Evolutionary conservation across 2,329 filamentous ascomycete genomes (phyloP), one percentile per base, ranked within the genome.

Genomic region (Daldinia sp.): DNA sequence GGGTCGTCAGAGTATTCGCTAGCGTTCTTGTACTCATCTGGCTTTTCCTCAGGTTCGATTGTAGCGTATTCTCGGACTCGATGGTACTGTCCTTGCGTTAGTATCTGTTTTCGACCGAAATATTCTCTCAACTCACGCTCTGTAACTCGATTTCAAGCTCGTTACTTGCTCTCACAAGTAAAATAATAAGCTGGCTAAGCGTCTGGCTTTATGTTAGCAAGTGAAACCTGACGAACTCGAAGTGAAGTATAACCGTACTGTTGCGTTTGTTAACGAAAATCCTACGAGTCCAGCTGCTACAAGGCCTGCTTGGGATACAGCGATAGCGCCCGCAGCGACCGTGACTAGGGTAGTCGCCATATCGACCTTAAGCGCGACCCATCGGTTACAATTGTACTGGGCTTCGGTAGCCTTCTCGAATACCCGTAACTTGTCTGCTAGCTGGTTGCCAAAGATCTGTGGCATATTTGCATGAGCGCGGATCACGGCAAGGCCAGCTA

Each of bases 131-230:
- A 77, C 81, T 70, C 68, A 83, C 81, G 50, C 82, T 83, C 69
- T 86, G 84, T 68, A 86, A 77, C 70, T 86, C 83, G 0, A 86
- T 79, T 69, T 86, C 84, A 10, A 86, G 76, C 63, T 86, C 82
- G 61, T 87, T 87, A 77, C 84, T 82, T 11, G 78, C 75, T 23
- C 84, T 79, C 7, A 87, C 83, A 32, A 87, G 70, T 25, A 78
- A 72, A 21, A 87, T 68, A 39, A 86, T 86, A 0, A 81, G 81
- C 60, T 80, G 75, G 48, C 82, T 85, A 17, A 86, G 73, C 0
- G 81, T 75, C 73, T 75, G 25, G 8, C n/a, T 10, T 27, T 11
- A 7, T 7, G 27, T 72, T 56, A 71, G 63, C 29, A 50, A 53
- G 3, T 9, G 23, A 27, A 25, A 11, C n/a, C 7, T 6, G 6